Percentiles rank a stretch among this genome's conserved stretches.
phyloP scores from a whole-genome alignment of 768 basidiomycete species.

The Boletus sp. region DNA sequence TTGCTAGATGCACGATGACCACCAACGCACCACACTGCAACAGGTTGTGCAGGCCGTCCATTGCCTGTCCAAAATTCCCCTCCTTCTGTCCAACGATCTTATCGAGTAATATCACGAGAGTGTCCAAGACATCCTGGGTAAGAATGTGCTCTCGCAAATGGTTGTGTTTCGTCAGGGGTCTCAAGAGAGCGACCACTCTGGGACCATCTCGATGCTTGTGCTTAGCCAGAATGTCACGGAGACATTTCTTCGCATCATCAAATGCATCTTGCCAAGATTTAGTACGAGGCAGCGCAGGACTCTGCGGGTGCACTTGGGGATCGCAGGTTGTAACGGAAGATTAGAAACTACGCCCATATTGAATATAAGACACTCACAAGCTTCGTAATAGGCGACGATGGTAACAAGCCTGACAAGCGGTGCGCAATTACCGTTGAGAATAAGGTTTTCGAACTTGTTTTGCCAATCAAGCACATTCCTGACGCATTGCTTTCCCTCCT shows the following conservation, averaged over 20 bases:
- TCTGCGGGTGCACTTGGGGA: background rate
- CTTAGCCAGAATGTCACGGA: slow-evolving; percentile 6
- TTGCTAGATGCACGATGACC: background rate
- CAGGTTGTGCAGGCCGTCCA: slow-evolving; percentile 22
- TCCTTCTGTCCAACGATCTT: background rate
- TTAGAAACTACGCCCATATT: background rate
- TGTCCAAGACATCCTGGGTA: slow-evolving; percentile 9
- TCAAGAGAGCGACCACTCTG: slow-evolving; percentile 23
- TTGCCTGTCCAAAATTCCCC: slow-evolving; percentile 18
- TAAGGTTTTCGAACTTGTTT: slow-evolving; percentile 8
- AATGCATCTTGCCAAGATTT: slow-evolving; percentile 2
- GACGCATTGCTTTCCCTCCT: slow-evolving; percentile 22
- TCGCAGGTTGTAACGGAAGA: slow-evolving; percentile 9
- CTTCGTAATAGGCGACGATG: slow-evolving; percentile 24
- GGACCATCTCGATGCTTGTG: slow-evolving; percentile 21
- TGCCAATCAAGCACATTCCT: slow-evolving; percentile 15
- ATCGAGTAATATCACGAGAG: slow-evolving; percentile 17
- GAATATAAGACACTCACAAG: slow-evolving; percentile 7
- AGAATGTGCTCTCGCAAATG: slow-evolving; percentile 16
- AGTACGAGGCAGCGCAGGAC: background rate
- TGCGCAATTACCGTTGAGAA: slow-evolving; percentile 9
- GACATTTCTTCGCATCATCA: slow-evolving; percentile 12
- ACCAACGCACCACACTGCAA: slow-evolving; percentile 16
- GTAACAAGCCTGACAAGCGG: slow-evolving; percentile 21
- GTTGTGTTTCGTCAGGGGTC: slow-evolving; percentile 20